These are phyloP conservation scores for Ephemerocybe angulata DNA, from an alignment of 768 basidiomycete genomes.

Conservation along the genomic window DNA sequence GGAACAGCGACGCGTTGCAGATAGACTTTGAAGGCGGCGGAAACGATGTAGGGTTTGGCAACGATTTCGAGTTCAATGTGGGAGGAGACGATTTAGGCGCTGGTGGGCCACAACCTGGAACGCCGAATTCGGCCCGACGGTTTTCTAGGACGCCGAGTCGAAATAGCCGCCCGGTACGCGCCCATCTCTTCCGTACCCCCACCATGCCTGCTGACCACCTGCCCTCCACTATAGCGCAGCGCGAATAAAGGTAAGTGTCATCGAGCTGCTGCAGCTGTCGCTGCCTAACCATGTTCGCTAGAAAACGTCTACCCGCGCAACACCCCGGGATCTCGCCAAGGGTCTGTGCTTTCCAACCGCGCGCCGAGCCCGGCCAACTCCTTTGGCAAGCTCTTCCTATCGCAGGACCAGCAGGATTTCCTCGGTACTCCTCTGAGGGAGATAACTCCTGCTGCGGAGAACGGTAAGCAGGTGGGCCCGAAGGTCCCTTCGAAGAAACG, in stretches of 20 bases:
- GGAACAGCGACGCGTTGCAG: constrained; percentile 8
- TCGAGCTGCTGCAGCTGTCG: not conserved
- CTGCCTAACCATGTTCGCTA: not conserved
- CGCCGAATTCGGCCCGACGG: not conserved
- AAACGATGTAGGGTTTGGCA: constrained; percentile 7
- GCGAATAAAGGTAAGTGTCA: not conserved
- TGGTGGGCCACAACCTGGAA: not conserved
- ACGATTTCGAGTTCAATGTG: constrained; percentile 12
- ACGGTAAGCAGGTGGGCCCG: constrained; percentile 21
- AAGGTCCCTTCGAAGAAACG: constrained; percentile 41
- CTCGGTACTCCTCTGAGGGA: constrained; percentile 11
- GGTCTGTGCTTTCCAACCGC: not conserved
- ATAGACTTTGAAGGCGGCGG: constrained; percentile 28
- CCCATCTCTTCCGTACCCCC: not conserved
- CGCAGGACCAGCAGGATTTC: constrained; percentile 30
- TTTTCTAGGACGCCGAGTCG: not conserved
- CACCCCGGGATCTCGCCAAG: not conserved
- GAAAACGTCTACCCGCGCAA: not conserved
- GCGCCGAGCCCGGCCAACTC: constrained; percentile 25
- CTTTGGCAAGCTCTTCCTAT: constrained; percentile 38
- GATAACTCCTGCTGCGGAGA: constrained; percentile 28
- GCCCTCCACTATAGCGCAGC: not conserved
- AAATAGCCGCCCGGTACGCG: not conserved
- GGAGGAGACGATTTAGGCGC: not conserved
- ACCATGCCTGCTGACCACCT: no score